These are phyloP conservation scores for Pichia sp. DNA, from an alignment of 1,139 yeast genomes.

Conservation along the genomic window DNA sequence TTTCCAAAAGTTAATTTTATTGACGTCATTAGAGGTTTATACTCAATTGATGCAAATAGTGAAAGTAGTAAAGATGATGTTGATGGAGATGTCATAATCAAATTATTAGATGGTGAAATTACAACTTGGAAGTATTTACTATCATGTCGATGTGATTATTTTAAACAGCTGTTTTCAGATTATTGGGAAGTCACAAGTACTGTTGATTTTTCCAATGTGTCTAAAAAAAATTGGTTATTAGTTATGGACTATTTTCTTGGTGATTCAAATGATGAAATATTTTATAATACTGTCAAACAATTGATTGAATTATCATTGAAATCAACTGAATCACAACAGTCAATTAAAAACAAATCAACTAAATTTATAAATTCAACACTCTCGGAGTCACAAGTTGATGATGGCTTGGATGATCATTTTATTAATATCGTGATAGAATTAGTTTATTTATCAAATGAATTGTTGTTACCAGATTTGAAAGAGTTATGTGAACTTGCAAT, in stretches of 20 bases:
- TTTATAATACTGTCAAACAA: constrained; percentile 5
- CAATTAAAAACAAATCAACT: background rate
- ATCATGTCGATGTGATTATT: constrained; percentile 52
- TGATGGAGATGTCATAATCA: constrained; percentile 24
- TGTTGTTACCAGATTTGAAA: constrained; percentile 54
- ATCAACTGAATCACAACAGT: background rate
- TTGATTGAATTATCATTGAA: background rate
- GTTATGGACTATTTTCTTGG: constrained; percentile 59
- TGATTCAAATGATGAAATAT: constrained; percentile 10
- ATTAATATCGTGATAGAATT: constrained; percentile 53
- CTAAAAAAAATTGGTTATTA: constrained; percentile 40
- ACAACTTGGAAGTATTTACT: constrained; percentile 48
- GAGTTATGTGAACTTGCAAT: constrained; percentile 58
- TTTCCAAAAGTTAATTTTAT: constrained; percentile 3
- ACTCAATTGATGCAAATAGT: background rate
- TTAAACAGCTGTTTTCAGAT: constrained; percentile 50
- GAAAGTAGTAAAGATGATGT: background rate
- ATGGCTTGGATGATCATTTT: constrained; percentile 26
- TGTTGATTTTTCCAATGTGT: constrained; percentile 37
- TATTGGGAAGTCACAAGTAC: constrained; percentile 41
- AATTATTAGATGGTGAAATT: constrained; percentile 36
- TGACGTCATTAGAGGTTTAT: constrained; percentile 1
- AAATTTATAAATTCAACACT: background rate
- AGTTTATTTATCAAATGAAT: constrained; percentile 57
- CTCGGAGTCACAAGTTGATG: background rate